These are phyloP conservation scores for Teratosphaeria pseudoeucalypti DNA, from an alignment of 2,329 filamentous ascomycete species.

Conservation along the genomic window DNA sequence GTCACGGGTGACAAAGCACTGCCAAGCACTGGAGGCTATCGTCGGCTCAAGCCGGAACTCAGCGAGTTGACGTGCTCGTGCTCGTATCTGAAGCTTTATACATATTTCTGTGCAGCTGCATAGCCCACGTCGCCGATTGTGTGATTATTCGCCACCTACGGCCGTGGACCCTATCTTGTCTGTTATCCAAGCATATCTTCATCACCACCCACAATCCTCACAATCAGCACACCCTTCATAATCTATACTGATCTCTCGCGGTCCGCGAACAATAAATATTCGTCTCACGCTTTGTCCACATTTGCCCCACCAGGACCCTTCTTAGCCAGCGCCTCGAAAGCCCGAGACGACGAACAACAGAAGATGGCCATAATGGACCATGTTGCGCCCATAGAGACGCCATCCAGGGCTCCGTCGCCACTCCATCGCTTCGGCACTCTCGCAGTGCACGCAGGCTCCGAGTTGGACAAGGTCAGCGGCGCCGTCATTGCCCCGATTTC, in stretches of 20 bases:
- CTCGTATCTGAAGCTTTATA: background rate
- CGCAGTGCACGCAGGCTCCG: constrained; percentile 86
- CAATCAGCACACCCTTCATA: too few species aligned
- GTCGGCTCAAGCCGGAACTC: background rate
- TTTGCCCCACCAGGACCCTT: background rate
- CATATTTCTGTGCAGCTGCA: background rate
- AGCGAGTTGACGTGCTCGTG: background rate
- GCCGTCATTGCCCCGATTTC: constrained; percentile 96
- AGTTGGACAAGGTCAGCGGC: constrained; percentile 81
- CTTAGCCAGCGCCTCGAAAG: background rate
- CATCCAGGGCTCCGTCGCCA: constrained; percentile 61
- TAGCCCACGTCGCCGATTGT: too few species aligned
- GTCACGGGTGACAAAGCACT: background rate
- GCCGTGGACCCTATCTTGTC: background rate
- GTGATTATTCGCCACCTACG: too few species aligned
- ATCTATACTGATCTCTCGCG: too few species aligned
- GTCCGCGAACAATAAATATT: background rate
- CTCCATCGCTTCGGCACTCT: constrained; percentile 80
- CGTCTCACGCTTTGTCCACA: background rate
- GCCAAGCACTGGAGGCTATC: background rate
- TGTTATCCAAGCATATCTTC: background rate
- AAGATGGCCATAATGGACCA: constrained; percentile 15
- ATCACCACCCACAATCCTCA: background rate
- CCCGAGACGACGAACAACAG: background rate
- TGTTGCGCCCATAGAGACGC: constrained; percentile 52